These are phyloP conservation scores for Leptographium wingfieldii DNA, from an alignment of 2,329 filamentous ascomycete species.

Conservation along the genomic window DNA sequence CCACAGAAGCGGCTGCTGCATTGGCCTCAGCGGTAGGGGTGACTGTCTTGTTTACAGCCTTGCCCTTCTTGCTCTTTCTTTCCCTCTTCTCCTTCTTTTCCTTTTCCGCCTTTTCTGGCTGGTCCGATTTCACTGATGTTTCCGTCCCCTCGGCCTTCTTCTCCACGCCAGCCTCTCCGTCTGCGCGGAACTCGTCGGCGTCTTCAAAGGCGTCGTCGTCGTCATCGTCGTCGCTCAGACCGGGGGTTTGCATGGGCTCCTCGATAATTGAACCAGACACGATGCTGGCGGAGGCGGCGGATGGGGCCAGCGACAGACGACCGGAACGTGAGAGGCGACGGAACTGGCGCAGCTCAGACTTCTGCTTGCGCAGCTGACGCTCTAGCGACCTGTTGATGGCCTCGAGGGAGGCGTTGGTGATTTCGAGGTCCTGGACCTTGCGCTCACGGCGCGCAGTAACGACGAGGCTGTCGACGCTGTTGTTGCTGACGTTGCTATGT, in stretches of 20 bases:
- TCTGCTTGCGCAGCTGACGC: constrained; percentile 82
- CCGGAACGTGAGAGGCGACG: constrained; percentile 76
- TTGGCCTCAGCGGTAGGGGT: no score
- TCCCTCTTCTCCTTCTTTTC: no score
- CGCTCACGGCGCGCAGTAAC: constrained; percentile 82
- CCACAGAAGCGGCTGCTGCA: constrained; percentile 6
- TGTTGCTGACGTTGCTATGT: constrained; percentile 11
- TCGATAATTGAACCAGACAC: constrained; percentile 30
- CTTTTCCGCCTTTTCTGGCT: no score
- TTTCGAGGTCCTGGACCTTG: constrained; percentile 92
- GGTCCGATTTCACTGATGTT: no score
- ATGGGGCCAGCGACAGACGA: constrained; percentile 46
- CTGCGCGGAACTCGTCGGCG: not conserved
- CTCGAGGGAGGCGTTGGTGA: constrained; percentile 86
- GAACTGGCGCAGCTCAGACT: constrained; percentile 73
- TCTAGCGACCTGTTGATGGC: constrained; percentile 93
- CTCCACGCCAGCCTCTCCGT: not conserved
- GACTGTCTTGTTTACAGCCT: no score
- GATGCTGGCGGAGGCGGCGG: constrained; percentile 24
- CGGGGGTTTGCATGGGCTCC: constrained; percentile 22
- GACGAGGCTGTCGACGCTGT: constrained; percentile 54
- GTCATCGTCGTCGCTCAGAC: constrained; percentile 35
- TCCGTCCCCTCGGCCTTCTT: constrained; percentile 23
- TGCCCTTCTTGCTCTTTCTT: no score
- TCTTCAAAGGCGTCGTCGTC: constrained; percentile 24